phyloP scores from a whole-genome alignment of 805 yeast genomes.

The Lachancea waltii region DNA sequence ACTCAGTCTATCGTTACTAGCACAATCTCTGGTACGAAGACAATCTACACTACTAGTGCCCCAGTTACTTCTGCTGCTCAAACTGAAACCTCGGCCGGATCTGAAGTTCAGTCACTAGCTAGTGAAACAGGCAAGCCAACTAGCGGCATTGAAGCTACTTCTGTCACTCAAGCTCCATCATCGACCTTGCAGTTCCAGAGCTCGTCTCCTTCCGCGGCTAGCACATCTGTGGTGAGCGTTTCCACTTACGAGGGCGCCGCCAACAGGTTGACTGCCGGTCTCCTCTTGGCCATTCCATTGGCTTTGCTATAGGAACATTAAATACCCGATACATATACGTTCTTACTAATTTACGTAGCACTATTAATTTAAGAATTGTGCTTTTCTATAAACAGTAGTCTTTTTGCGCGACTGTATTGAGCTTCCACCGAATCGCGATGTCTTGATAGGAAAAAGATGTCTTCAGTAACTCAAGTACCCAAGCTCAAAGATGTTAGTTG shows the following conservation, averaged over 20 bases:
- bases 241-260: conserved; percentile 8
- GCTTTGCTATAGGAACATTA: conserved; percentile 15
- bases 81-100: conserved; percentile 3
- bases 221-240: not conserved
- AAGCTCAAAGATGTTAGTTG: too few species aligned
- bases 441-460: too few species aligned
- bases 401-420: too few species aligned
- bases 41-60: conserved; percentile 13
- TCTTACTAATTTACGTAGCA: too few species aligned
- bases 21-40: conserved; percentile 7
- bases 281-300: conserved; percentile 6
- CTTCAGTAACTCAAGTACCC: too few species aligned
- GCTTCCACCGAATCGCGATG: too few species aligned
- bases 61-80: conserved; percentile 8
- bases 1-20: conserved; percentile 1
- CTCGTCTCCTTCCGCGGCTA: conserved; percentile 6
- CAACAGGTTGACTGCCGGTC: conserved; percentile 3
- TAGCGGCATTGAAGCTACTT: not conserved
- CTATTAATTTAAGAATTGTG: too few species aligned
- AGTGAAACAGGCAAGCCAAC: not conserved
- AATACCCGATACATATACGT: too few species aligned
- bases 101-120: not conserved
- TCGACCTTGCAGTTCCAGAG: not conserved
- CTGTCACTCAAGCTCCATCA: not conserved
- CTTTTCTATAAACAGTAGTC: too few species aligned